Base-by-base conservation (phyloP, 805 yeast genomes). In the Peterozyma toletana region DNA sequence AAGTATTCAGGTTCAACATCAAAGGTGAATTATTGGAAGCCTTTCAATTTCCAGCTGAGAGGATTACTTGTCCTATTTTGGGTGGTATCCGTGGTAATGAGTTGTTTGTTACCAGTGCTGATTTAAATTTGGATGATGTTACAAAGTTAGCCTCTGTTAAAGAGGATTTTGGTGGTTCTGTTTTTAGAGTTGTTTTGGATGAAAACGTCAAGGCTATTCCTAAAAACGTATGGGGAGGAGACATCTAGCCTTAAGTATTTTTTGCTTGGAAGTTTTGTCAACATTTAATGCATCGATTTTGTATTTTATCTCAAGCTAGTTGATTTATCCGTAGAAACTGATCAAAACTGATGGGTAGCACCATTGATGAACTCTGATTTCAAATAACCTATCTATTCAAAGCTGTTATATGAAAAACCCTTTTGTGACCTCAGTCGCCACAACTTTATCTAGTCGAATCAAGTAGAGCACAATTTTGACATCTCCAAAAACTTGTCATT, bases 71-170 rank as follows among this genome's bases (percentile, higher is more conserved):
- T 50, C 80, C 82, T 35, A 72, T 82, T 2, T 70, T 84, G 46
- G 83, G 84, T n/a, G 95, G 89, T 6, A 56, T 58, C 21, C 60
- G 77, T 15, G 55, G 66, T 43, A 74, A 78, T 54, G 82, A 78
- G 41, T 50, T 88, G 44, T 82, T 74, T 53, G 76, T 87, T 33
- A 84, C 95, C 3, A 72, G 82, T 15, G 96, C 83, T 2, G 77
- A 78, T 50, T 55, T 66, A 45, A 57, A 74, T 40, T 63, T 71
- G 42, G 67, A 60, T 15, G 61, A 62, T 6, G 52, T 52, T 18
- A 58, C 54, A 5, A 61, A 56, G 39, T 49, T 64, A 36, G 50
- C 52, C 4, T 46, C 57, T 17, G 58, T 50, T 35, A 51, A 53
- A 35, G 58, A 55, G 3, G 83, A 78, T 50, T 55, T 71, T 11